These are phyloP conservation scores for Porcisia hertigi DNA, from an alignment of 208 protist species.

Conservation along the genomic window DNA sequence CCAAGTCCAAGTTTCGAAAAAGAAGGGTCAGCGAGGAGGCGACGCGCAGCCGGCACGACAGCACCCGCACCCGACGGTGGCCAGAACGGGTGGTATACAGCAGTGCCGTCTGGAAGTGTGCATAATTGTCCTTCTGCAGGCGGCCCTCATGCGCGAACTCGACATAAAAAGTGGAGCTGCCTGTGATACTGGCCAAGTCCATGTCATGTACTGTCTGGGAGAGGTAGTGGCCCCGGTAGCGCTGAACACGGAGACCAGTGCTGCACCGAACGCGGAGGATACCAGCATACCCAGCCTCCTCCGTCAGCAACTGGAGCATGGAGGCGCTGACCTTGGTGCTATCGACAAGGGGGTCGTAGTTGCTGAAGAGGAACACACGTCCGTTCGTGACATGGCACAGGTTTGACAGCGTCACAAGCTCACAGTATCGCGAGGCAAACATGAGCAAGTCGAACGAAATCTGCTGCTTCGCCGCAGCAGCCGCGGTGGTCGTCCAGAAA, in stretches of 20 bases:
- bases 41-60: slow-evolving; percentile 74
- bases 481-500: slow-evolving; percentile 83
- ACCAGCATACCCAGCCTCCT: slow-evolving; percentile 90
- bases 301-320: slow-evolving; percentile 56
- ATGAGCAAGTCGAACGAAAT: slow-evolving; percentile 92
- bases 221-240: slow-evolving; percentile 89
- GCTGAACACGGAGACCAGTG: slow-evolving; percentile 74
- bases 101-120: slow-evolving; percentile 90
- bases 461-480: slow-evolving; percentile 67
- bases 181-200: slow-evolving; percentile 81
- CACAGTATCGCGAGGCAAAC: slow-evolving; percentile 75
- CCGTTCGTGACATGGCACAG: slow-evolving; percentile 84
- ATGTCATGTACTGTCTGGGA: slow-evolving; percentile 87
- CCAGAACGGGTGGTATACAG: slow-evolving; percentile 93
- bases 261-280: slow-evolving; percentile 92
- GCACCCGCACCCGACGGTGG: slow-evolving; percentile 87
- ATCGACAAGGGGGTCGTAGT: slow-evolving; percentile 76
- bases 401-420: slow-evolving; percentile 88
- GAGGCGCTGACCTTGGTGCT: slow-evolving; percentile 61
- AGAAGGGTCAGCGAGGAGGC: slow-evolving; percentile 49
- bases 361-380: slow-evolving; percentile 66
- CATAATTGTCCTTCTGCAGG: slow-evolving; percentile 65
- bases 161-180: slow-evolving; percentile 85
- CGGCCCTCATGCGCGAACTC: slow-evolving; percentile 91
- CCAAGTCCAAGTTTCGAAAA: slow-evolving; percentile 84